These are phyloP conservation scores for Daedaleopsis nitida DNA, from an alignment of 768 basidiomycete genomes.

Conservation along the genomic window DNA sequence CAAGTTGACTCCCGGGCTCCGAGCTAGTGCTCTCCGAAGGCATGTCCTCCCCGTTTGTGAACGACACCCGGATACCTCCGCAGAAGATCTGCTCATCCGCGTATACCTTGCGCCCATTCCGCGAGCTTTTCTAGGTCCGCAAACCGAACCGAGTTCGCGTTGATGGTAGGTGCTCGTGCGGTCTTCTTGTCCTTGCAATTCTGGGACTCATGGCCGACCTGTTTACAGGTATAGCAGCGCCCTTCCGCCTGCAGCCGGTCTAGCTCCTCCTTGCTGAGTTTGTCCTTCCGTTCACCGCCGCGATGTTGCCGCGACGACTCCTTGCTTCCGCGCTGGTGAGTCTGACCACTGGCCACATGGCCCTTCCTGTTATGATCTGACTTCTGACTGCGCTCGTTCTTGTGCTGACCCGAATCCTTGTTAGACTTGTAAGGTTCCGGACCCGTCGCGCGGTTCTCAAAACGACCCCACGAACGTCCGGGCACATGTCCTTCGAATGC, in stretches of 20 bases:
- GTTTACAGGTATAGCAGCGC: constrained; percentile 14
- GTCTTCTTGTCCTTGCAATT: constrained; percentile 11
- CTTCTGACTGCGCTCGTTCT: not conserved
- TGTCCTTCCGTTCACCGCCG: not conserved
- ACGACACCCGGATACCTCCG: too few relatives aligned
- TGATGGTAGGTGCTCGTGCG: not conserved
- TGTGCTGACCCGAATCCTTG: not conserved
- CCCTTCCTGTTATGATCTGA: too few relatives aligned
- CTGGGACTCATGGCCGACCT: constrained; percentile 9
- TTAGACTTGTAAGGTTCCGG: not conserved
- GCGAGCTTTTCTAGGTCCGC: too few relatives aligned
- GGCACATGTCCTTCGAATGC: not conserved
- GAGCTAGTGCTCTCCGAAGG: too few relatives aligned
- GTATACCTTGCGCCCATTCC: too few relatives aligned
- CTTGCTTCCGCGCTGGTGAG: too few relatives aligned
- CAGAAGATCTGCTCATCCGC: too few relatives aligned
- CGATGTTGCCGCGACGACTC: too few relatives aligned
- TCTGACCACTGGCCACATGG: too few relatives aligned
- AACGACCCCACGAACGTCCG: constrained; percentile 1
- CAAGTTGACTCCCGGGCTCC: too few relatives aligned
- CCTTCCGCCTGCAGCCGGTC: constrained; percentile 10
- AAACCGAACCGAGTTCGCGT: not conserved
- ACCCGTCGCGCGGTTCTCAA: not conserved
- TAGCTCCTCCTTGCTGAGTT: not conserved
- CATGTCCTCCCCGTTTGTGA: too few relatives aligned